Conservation (phyloP, 768 basidiomycete species). For the Cyathus striatus region DNA sequence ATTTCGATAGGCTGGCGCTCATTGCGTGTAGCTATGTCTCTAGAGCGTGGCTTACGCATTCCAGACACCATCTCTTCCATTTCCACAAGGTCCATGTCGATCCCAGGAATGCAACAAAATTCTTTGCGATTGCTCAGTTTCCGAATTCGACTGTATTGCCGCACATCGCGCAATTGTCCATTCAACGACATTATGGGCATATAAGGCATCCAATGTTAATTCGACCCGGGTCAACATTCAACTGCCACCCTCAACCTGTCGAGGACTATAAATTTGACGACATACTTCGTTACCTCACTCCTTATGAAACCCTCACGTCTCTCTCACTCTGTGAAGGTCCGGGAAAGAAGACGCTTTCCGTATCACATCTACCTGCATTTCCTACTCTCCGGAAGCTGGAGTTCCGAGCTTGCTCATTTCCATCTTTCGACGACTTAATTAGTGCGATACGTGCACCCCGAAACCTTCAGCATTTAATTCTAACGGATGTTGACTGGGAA, state of each 20-base stretch:
- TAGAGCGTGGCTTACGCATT: neutral
- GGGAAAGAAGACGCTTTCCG: slow-evolving; percentile 3
- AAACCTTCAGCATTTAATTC: slow-evolving; percentile 11
- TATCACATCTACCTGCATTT: slow-evolving; percentile 9
- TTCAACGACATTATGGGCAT: neutral
- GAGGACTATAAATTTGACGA: slow-evolving; percentile 2
- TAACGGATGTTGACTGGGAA: slow-evolving; percentile 18
- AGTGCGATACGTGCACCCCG: slow-evolving; percentile 14
- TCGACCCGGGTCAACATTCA: slow-evolving; percentile 2
- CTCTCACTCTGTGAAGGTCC: slow-evolving; percentile 6
- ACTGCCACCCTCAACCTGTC: neutral
- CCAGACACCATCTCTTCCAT: neutral
- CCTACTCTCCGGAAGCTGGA: slow-evolving; percentile 15
- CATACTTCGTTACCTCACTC: slow-evolving; percentile 2
- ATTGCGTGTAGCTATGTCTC: neutral
- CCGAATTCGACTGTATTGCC: no score
- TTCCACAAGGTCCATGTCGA: neutral
- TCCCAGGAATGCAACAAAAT: neutral
- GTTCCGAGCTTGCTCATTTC: slow-evolving; percentile 17
- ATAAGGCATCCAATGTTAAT: no score
- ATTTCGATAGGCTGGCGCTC: neutral
- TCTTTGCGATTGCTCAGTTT: no score
- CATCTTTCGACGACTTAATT: slow-evolving; percentile 13
- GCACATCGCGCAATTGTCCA: neutral
- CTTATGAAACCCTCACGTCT: slow-evolving; percentile 2